Evolutionary conservation across 2,329 filamentous ascomycete genomes (phyloP).

Genomic region (Grosmannia penicillata): DNA sequence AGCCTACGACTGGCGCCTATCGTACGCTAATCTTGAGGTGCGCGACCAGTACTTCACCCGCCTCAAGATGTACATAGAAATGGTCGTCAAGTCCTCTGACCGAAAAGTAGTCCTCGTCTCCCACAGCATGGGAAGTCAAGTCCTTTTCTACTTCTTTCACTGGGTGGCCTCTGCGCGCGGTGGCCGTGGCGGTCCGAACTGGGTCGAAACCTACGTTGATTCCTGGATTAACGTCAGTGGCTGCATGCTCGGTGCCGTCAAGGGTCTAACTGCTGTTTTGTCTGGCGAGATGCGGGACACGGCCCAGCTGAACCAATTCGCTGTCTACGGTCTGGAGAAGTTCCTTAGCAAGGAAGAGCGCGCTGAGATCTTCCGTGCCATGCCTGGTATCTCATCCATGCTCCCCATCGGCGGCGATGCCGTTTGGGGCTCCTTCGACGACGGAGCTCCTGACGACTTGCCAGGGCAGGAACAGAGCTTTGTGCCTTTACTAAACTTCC

Average conservation of each 20-base stretch:
- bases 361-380: slow-evolving; percentile 85
- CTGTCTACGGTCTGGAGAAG: slow-evolving; percentile 91
- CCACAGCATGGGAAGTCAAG: slow-evolving; percentile 96
- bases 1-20: slow-evolving; percentile 81
- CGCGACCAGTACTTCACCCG: slow-evolving; percentile 90
- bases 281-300: slow-evolving; percentile 98
- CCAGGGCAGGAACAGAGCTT: slow-evolving; percentile 59
- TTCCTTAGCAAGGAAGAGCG: slow-evolving; percentile 85
- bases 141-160: slow-evolving; percentile 66
- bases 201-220: slow-evolving; percentile 83
- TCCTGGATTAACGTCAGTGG: slow-evolving; percentile 98
- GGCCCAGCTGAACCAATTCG: slow-evolving; percentile 88
- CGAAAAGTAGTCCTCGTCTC: slow-evolving; percentile 78
- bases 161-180: slow-evolving; percentile 68
- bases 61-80: slow-evolving; percentile 81
- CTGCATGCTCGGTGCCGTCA: slow-evolving; percentile 91
- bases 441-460: slow-evolving; percentile 76
- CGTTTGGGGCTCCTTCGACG: slow-evolving; percentile 73
- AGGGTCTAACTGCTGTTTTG: slow-evolving; percentile 77
- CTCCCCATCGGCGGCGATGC: slow-evolving; percentile 84
- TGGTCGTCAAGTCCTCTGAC: slow-evolving; percentile 55
- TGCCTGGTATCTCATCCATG: slow-evolving; percentile 96
- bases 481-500: slow-evolving; percentile 78
- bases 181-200: slow-evolving; percentile 67
- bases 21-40: slow-evolving; percentile 76